phyloP scores from a whole-genome alignment of 257 asterid genomes.

The Parsonsia alboflavescens region DNA sequence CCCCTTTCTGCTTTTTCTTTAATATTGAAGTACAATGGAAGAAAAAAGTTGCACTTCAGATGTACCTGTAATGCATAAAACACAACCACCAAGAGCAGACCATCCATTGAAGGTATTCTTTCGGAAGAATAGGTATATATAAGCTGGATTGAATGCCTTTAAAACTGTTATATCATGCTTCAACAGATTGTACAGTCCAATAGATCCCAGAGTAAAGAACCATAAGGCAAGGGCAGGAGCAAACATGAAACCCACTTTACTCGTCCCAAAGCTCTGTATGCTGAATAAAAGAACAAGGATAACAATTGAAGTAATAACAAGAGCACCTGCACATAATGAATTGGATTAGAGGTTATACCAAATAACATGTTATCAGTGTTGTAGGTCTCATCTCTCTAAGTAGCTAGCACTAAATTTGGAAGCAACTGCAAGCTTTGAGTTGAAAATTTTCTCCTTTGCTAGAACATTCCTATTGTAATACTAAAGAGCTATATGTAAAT shows the following conservation, averaged over 20 bases:
- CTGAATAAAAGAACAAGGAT: slow-evolving; percentile 77
- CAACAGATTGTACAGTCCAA: slow-evolving; percentile 78
- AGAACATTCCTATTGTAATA: not conserved
- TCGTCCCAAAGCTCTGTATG: slow-evolving; percentile 83
- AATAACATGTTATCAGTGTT: not conserved
- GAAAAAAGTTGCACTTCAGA: slow-evolving; percentile 4
- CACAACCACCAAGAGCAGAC: slow-evolving; percentile 99
- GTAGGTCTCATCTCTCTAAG: not conserved
- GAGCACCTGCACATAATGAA: slow-evolving; percentile 61
- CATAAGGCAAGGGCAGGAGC: slow-evolving; percentile 95
- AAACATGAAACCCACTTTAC: slow-evolving; percentile 80
- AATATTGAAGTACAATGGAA: not conserved
- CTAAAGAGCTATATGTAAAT: not conserved
- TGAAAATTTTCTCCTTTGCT: not conserved
- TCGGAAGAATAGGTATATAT: slow-evolving; percentile 74
- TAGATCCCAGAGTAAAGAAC: slow-evolving; percentile 79
- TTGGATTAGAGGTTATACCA: not conserved
- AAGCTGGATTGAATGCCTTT: slow-evolving; percentile 75
- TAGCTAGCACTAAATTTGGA: not conserved
- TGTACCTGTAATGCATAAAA: slow-evolving; percentile 90
- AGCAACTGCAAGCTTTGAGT: not conserved
- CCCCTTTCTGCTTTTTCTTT: not conserved
- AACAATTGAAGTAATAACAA: slow-evolving; percentile 70
- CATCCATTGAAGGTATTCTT: slow-evolving; percentile 61
- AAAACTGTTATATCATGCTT: slow-evolving; percentile 60